Evolutionary conservation across 2,329 filamentous ascomycete genomes (phyloP), one percentile per base, ranked within the genome.

Genomic region (Thelonectria discophora): DNA sequence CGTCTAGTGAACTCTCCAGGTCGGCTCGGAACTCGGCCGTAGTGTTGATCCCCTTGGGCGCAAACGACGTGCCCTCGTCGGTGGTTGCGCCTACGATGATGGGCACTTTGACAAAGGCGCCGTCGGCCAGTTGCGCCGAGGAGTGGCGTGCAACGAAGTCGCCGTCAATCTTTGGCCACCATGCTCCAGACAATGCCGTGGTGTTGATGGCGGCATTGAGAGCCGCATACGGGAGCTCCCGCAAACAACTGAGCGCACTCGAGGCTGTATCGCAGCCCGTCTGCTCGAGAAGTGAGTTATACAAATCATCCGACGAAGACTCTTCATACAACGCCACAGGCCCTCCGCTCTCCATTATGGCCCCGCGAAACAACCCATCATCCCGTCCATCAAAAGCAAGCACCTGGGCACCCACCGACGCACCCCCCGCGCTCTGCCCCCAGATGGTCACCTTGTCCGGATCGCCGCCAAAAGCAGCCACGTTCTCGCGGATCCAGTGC

Each of bases 401-500:
- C 18, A 67, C 52, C 12, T 67, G 63, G 13, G 54, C 47, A 2
- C 64, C 64, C 2, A 66, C 64, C 3, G 61, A 63, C 4, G 45
- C 50, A 2, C 54, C 62, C 13, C 65, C 65, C 0, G 65, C 65
- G 3, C 55, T 60, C 32, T 68, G 49, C 1, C 65, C 65, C 64
- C 64, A 85, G 34, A 85, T 72, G 1, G 80, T 83, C 4, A 85
- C 81, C 40, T 79, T 77, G 1, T 66, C 58, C 5, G 77, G 75
- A 48, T 81, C 75, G 6, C 82, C 82, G 11, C 81, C 81, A 52
- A 84, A 85, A 30, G 59, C 54, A 3, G 50, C 65, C 13, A 84
- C 82, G 62, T 81, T 84, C 54, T 80, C 80, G 42, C 79, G 79
- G 40, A 85, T 72, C 82, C 82, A 85, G 32, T 74, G 71, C 10